Base-by-base conservation (phyloP, 345 rosid species). In the Draba incana region DNA sequence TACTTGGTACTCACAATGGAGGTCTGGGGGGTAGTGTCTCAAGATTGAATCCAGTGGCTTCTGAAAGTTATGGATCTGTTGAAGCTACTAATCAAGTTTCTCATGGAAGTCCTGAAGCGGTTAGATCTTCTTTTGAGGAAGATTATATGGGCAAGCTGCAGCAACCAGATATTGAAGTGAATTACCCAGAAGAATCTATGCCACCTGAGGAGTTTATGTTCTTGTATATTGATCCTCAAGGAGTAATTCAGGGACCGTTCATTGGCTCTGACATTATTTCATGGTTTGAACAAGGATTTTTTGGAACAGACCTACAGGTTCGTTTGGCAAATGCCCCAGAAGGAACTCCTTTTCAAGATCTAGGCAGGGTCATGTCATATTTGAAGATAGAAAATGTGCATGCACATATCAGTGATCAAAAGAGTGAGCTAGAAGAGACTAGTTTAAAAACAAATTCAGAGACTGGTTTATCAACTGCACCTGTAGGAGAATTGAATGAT, bases 271-370 rank as follows among this genome's bases (percentile, higher is more conserved):
- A 90, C 77, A 86, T 92, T 64, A 79, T 90, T 46, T 77, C 82
- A 41, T 92, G 98, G 98, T 84, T 86, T 81, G 93, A 85, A 63
- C 93, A 92, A 79, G 98, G 97, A 2, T 92, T 88, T 78, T 92
- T 92, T 78, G 96, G 93, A 31, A 78, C 82, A 33, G 97, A 92
- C 68, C 84, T 92, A 71, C 92, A 79, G 6, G 93, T 90, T 51
- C 83, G 93, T 55, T 78, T 86, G 77, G 85, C 81, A 42, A 86
- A 83, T 82, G 93, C 90, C 53, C 85, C 83, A 23, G 87, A 87
- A 58, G 93, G 89, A 64, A 82, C 83, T 47, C 84, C 93, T 65
- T 90, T 90, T 76, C 85, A 61, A 68, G 86, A 76, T 68, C 77
- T 90, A 37, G 93, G 97, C 31, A 84, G 75, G 33, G 69, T 86